Conservation (phyloP, 129 eudicot genomes). For the Saposhnikovia divaricata region DNA sequence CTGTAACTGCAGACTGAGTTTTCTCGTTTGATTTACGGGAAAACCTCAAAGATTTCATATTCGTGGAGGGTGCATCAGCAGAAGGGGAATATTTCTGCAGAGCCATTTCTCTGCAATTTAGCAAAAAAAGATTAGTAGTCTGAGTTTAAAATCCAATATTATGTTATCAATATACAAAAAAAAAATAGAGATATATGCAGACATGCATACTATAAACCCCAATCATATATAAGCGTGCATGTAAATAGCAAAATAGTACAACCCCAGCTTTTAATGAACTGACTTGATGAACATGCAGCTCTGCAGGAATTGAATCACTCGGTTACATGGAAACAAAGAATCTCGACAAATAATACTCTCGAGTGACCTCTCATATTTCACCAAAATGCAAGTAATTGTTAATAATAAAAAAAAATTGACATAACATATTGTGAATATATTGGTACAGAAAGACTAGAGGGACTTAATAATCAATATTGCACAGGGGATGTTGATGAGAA, state of each 20-base stretch:
- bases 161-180: conserved; percentile 7
- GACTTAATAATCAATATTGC: neutral
- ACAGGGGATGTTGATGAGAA: neutral
- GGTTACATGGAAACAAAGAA: neutral
- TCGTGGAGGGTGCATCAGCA: conserved; percentile 36
- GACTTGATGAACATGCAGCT: neutral
- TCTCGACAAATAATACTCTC: neutral
- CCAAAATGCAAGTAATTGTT: neutral
- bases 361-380: neutral
- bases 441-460: neutral
- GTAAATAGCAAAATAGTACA: conserved; percentile 1
- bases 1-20: conserved; percentile 32
- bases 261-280: neutral
- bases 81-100: conserved; percentile 60
- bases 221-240: neutral
- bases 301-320: neutral
- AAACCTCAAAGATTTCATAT: conserved; percentile 49
- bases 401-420: neutral
- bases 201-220: neutral
- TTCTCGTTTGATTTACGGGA: conserved; percentile 45
- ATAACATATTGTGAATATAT: neutral
- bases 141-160: neutral
- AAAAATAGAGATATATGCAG: neutral
- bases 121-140: neutral
- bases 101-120: conserved; percentile 64